Percentiles rank a stretch among this genome's conserved stretches.
Conservation (phyloP, 2,329 filamentous ascomycete genomes). For the Ceratocystis smalleyi region DNA sequence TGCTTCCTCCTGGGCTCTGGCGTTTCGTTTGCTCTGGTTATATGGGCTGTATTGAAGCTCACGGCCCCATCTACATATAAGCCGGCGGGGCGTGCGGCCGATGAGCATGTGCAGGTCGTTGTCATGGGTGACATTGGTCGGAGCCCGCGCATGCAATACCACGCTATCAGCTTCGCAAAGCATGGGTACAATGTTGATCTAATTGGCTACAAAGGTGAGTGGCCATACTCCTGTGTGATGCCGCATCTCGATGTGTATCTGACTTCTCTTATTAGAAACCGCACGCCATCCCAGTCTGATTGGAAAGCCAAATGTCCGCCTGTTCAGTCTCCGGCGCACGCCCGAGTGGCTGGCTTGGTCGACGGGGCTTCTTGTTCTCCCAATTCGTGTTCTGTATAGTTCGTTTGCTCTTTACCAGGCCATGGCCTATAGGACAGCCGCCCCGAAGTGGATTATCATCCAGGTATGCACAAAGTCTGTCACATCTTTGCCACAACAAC, state of each 20-base stretch:
- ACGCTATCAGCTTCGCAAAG: conserved; percentile 79
- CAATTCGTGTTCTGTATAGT: conserved; percentile 16
- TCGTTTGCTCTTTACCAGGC: conserved; percentile 53
- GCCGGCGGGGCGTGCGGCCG: conserved; percentile 24
- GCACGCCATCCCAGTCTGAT: conserved; percentile 64
- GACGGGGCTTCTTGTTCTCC: conserved; percentile 14
- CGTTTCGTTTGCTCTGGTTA: conserved; percentile 7
- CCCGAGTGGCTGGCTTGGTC: conserved; percentile 48
- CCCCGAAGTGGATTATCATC: conserved; percentile 72
- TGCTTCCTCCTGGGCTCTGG: conserved; percentile 9
- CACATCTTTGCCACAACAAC: background rate
- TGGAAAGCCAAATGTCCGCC: conserved; percentile 49
- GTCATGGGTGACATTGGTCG: conserved; percentile 91
- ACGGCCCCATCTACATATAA: conserved; percentile 25
- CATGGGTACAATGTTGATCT: conserved; percentile 68
- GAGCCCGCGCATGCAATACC: conserved; percentile 96
- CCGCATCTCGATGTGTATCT: background rate
- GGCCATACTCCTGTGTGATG: background rate
- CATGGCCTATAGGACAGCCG: conserved; percentile 57
- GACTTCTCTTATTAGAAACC: conserved; percentile 42
- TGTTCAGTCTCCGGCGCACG: conserved; percentile 54
- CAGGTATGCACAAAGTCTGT: conserved; percentile 36
- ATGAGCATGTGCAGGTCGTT: conserved; percentile 55
- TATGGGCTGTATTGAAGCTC: conserved; percentile 17
- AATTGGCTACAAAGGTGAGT: conserved; percentile 68